These are phyloP conservation scores for Quercus suber DNA, from an alignment of 306 rosid genomes.

Conservation along the genomic window DNA sequence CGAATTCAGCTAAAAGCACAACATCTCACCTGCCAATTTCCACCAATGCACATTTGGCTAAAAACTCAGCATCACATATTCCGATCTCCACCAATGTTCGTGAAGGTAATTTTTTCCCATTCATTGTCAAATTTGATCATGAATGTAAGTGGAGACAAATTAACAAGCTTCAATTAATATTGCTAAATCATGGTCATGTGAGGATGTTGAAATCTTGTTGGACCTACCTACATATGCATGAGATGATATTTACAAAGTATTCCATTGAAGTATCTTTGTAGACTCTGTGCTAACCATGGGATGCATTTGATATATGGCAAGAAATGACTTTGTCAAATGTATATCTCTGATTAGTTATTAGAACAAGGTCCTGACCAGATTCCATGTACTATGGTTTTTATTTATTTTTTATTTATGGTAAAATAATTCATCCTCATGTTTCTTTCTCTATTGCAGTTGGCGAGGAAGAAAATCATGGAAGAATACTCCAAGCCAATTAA, in stretches of 20 bases:
- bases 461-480: constrained; percentile 60
- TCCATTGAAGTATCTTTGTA: too few species aligned
- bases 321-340: too few species aligned
- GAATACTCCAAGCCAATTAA: constrained; percentile 79
- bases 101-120: constrained; percentile 39
- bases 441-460: constrained; percentile 45
- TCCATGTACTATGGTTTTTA: too few species aligned
- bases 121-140: not conserved
- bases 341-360: too few species aligned
- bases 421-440: constrained; percentile 2
- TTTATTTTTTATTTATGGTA: not conserved
- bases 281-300: too few species aligned
- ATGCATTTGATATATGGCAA: too few species aligned
- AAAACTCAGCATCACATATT: constrained; percentile 26
- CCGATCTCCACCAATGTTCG: constrained; percentile 44
- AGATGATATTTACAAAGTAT: too few species aligned
- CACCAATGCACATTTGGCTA: constrained; percentile 16
- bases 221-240: too few species aligned
- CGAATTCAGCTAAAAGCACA: constrained; percentile 20
- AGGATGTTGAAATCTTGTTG: too few species aligned
- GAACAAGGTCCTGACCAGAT: too few species aligned
- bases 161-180: too few species aligned
- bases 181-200: too few species aligned
- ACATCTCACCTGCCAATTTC: constrained; percentile 38
- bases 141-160: not conserved